Base-by-base conservation (phyloP, 345 rosid genomes). In the Eucalyptus tenuipes region DNA sequence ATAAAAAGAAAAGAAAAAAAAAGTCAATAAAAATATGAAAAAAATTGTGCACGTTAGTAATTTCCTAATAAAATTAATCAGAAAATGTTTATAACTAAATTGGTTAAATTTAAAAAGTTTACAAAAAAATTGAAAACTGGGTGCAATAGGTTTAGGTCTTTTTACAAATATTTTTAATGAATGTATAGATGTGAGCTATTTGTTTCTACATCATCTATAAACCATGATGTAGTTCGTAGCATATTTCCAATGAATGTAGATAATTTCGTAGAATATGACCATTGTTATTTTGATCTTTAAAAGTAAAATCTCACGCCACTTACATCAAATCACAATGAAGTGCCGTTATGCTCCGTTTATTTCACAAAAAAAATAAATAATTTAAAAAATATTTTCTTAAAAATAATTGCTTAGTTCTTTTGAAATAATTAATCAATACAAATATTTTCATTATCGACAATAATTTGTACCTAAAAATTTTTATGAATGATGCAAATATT, bases 331-430 rank as follows among this genome's bases (percentile, higher is more conserved):
- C 14, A 37, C 8, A 75, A 75, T 31, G 7, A 31, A 75, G 6
- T 66, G 8, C 1, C 3, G 1, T 66, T 5, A 7, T 6, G 3
- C 10, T 4, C 0, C 2, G 0, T 4, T 64, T 64, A n/a, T 66
- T 66, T 66, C 5, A 17, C 1, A 7, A 13, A 64, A 13, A 61
- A 64, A 29, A 61, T 13, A 6, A 15, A n/a, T 14, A 14, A n/a
- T n/a, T 64, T 64, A 1, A 15, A 31, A 31, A 66, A 66, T 8
- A 7, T 13, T 31, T 14, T 7, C 1, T 29, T 0, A n/a, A 25
- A 64, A 66, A 3, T 68, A 3, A 68, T 4, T 3, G 1, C 1
- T 15, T 16, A 4, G 3, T 16, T 16, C 1, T 8, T 33, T 68
- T 33, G 4, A 68, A 68, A 3, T 68, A 17, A 33, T 68, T 33